phyloP scores from a whole-genome alignment of 495 filamentous ascomycete species.

The Cudoniella acicularis region DNA sequence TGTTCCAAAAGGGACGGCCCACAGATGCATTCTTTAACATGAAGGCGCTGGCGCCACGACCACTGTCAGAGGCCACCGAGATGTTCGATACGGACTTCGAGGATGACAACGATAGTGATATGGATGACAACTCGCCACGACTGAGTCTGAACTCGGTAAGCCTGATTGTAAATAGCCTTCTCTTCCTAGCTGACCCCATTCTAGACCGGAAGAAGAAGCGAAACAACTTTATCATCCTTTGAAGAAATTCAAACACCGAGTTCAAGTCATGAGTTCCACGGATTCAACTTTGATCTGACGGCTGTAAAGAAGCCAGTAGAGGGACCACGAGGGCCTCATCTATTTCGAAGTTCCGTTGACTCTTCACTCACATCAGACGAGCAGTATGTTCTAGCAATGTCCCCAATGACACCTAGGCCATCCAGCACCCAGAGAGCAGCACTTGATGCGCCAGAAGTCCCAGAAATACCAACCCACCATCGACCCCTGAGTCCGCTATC shows the following conservation, averaged over 20 bases:
- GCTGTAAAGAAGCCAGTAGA: conserved; percentile 56
- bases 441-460: conserved; percentile 12
- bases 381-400: conserved; percentile 60
- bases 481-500: conserved; percentile 34
- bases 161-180: conserved; percentile 6
- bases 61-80: conserved; percentile 63
- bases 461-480: conserved; percentile 24
- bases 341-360: conserved; percentile 66
- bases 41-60: conserved; percentile 42
- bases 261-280: conserved; percentile 44
- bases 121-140: conserved; percentile 57
- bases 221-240: conserved; percentile 71
- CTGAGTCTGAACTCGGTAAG: conserved; percentile 65
- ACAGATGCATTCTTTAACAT: conserved; percentile 46
- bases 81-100: conserved; percentile 74
- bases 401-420: conserved; percentile 52
- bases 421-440: conserved; percentile 25
- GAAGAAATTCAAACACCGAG: conserved; percentile 63
- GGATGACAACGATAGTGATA: conserved; percentile 60
- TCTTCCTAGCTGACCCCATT: conserved; percentile 12
- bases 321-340: conserved; percentile 80
- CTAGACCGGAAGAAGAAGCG: conserved; percentile 58
- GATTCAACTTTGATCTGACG: conserved; percentile 44
- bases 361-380: conserved; percentile 40
- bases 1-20: conserved; percentile 43